Conservation (phyloP, 257 asterid species). For the Apocynum venetum region DNA sequence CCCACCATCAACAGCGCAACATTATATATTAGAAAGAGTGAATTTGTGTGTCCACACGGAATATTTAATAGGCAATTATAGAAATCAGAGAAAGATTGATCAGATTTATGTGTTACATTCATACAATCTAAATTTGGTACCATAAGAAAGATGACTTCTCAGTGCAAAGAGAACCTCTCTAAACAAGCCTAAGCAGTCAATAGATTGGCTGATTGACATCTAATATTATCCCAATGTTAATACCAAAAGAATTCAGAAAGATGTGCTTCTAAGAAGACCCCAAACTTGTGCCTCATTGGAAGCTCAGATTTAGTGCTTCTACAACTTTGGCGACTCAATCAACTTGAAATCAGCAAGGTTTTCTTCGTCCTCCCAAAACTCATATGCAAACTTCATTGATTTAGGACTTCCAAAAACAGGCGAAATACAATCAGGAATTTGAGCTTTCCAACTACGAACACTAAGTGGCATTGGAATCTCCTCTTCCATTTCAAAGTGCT, state of each 20-base stretch:
- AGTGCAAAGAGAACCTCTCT: conserved; percentile 1
- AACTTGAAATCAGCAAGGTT: conserved; percentile 32
- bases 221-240: background rate
- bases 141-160: background rate
- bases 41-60: too few relatives aligned
- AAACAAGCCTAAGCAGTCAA: background rate
- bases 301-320: background rate
- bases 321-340: conserved; percentile 39
- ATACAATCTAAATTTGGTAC: background rate
- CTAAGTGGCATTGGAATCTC: conserved; percentile 35
- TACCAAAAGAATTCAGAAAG: background rate
- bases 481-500: conserved; percentile 49
- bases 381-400: conserved; percentile 36
- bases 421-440: conserved; percentile 25
- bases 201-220: conserved; percentile 4
- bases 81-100: background rate
- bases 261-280: background rate
- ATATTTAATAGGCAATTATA: background rate
- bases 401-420: conserved; percentile 49
- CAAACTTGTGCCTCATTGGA: background rate
- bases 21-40: too few relatives aligned
- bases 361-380: conserved; percentile 45
- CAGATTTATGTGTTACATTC: too few relatives aligned
- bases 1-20: too few relatives aligned
- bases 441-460: conserved; percentile 21